Conservation (phyloP, 2,329 filamentous ascomycete species). For the Colletotrichum tamarilloi region DNA sequence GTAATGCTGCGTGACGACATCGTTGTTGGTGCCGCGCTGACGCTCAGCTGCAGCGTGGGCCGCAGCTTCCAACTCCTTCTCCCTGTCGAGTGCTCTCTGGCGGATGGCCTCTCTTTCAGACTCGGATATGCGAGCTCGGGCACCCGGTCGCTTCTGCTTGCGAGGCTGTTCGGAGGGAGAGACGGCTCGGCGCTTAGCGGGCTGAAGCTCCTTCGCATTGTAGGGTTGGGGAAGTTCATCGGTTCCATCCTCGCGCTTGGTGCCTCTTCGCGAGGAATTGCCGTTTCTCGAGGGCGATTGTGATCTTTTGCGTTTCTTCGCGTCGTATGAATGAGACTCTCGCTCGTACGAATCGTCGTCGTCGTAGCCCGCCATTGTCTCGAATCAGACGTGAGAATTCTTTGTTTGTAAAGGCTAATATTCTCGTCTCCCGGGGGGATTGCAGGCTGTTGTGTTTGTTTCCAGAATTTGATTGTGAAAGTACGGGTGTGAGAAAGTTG, state of each 20-base stretch:
- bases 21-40: conserved; percentile 73
- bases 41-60: conserved; percentile 52
- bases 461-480: not conserved
- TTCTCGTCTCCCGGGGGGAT: not conserved
- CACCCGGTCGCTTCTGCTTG: conserved; percentile 76
- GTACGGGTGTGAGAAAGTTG: not conserved
- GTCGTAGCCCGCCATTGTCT: conserved; percentile 37
- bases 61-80: conserved; percentile 53
- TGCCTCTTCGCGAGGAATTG: conserved; percentile 24
- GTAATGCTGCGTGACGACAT: conserved; percentile 93
- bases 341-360: conserved; percentile 15
- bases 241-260: conserved; percentile 44
- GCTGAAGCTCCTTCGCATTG: conserved; percentile 67
- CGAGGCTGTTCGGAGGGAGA: conserved; percentile 68
- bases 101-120: conserved; percentile 76
- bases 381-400: not conserved
- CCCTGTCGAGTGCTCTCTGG: conserved; percentile 69
- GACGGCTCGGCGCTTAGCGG: conserved; percentile 67
- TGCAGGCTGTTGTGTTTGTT: not conserved
- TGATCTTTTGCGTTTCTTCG: conserved; percentile 54
- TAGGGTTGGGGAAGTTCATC: conserved; percentile 68
- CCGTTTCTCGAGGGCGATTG: conserved; percentile 43
- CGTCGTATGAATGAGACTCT: conserved; percentile 47
- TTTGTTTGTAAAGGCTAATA: not conserved
- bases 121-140: conserved; percentile 74